A percentile compares a stretch with the other conserved stretches of the same genome.
Evolutionary conservation across 805 yeast species (phyloP).

Genomic region (Hanseniaspora osmophila): DNA sequence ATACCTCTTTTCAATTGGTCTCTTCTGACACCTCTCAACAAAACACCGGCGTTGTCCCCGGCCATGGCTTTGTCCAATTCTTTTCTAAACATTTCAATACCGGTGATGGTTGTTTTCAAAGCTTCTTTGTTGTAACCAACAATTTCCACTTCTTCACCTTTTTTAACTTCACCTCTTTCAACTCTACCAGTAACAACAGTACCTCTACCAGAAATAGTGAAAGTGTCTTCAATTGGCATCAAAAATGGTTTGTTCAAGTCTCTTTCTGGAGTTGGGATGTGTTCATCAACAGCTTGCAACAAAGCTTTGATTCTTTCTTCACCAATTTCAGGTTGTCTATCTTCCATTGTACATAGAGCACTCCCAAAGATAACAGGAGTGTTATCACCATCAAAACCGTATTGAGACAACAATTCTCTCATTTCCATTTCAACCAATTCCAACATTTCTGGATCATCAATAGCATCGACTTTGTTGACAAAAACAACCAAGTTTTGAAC

Average conservation of each 20-base stretch:
- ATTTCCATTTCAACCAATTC: constrained; percentile 99
- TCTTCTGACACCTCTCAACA: constrained; percentile 96
- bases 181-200: constrained; percentile 98
- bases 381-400: constrained; percentile 96
- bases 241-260: constrained; percentile 92
- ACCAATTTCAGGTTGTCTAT: constrained; percentile 81
- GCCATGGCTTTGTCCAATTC: constrained; percentile 96
- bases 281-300: constrained; percentile 82
- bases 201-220: constrained; percentile 98
- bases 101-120: constrained; percentile 87
- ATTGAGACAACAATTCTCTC: constrained; percentile 84
- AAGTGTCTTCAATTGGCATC: constrained; percentile 94
- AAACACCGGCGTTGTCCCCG: constrained; percentile 97
- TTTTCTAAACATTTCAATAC: constrained; percentile 98
- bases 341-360: constrained; percentile 92
- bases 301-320: constrained; percentile 67
- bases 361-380: constrained; percentile 98
- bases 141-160: constrained; percentile 96
- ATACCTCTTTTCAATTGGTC: constrained; percentile 95
- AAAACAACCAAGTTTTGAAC: constrained; percentile 93
- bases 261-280: constrained; percentile 93
- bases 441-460: constrained; percentile 97
- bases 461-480: constrained; percentile 94
- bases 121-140: constrained; percentile 84
- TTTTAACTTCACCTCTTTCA: constrained; percentile 93